Evolutionary conservation across 768 basidiomycete genomes (phyloP).

Genomic region (Clavulina sp.): DNA sequence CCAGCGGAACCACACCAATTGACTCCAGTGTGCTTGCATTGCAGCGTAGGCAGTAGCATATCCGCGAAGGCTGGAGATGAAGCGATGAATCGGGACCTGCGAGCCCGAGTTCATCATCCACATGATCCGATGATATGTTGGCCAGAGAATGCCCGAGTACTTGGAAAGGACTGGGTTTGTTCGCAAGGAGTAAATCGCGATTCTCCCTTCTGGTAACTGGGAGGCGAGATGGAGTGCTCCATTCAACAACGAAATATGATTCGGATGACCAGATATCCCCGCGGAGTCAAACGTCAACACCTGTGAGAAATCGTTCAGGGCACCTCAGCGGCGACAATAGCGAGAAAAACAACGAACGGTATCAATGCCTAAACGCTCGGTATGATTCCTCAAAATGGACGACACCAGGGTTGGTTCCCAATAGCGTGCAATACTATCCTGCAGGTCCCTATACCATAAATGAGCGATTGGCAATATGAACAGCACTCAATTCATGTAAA

Average conservation of each 20-base stretch:
- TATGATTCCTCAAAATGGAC: conserved; percentile 37
- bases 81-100: neutral
- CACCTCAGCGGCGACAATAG: neutral
- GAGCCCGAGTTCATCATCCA: neutral
- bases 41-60: conserved; percentile 45
- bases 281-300: conserved; percentile 67
- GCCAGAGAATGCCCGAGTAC: conserved; percentile 26
- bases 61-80: conserved; percentile 34
- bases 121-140: neutral
- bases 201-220: conserved; percentile 9
- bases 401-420: conserved; percentile 53
- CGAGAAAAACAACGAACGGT: conserved; percentile 28
- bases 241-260: conserved; percentile 54
- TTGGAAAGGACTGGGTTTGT: conserved; percentile 40
- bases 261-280: conserved; percentile 75
- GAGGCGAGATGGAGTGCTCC: conserved; percentile 33
- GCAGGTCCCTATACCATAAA: conserved; percentile 31
- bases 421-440: conserved; percentile 48
- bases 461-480: neutral
- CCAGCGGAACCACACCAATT: conserved; percentile 83
- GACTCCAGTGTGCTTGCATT: conserved; percentile 55
- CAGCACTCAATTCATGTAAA: neutral
- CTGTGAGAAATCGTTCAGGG: conserved; percentile 22
- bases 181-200: conserved; percentile 38
- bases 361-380: conserved; percentile 40